Base-by-base conservation (phyloP, 768 basidiomycete species). In the Pulveroboletus frians region DNA sequence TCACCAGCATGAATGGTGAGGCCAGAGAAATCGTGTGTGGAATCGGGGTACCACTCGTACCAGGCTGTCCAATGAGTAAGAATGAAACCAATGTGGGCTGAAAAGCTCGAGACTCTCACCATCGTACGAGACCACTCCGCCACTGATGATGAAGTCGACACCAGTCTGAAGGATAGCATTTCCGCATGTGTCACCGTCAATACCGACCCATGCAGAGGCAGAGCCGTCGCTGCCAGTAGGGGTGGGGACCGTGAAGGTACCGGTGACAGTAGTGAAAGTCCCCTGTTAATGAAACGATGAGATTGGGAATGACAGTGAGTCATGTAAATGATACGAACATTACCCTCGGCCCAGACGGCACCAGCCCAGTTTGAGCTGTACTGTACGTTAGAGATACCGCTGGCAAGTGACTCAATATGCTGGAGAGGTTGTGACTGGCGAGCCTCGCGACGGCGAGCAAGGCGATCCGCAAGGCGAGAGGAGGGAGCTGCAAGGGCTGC, bases 141-240 rank as follows among this genome's bases (percentile, higher is more conserved):
- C 5, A 23, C 23, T 23, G 23, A 23, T 23, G 23, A 5, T 23
- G 23, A n/a, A n/a, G n/a, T n/a, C n/a, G n/a, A n/a, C n/a, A n/a
- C n/a, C n/a, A n/a, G n/a, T n/a, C n/a, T n/a, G 23, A 23, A 23
- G 23, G 23, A 23, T 23, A 5, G 23, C 23, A 23, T 23, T 23
- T 23, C 23, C 23, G 23, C 23, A 23, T 23, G 23, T 23, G 23
- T 23, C 23, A 23, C 23, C 23, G 23, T 23, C 23, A 23, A 23
- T 23, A 23, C 23, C 61, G 26, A 62, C 55, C 58, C 61, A 62
- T 23, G 58, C 58, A 43, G 51, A 49, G n/a, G 58, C 53, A 30
- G 51, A 53, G 30, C 50, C 50, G 2, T 5, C 35, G 1, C 3
- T 43, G 6, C 61, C 58, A 1, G 43, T 39, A 14, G 50, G 58